Evolutionary conservation across 2,329 filamentous ascomycete species (phyloP), one percentile per base, ranked within the genome.

Genomic region (Fusarium sp.): DNA sequence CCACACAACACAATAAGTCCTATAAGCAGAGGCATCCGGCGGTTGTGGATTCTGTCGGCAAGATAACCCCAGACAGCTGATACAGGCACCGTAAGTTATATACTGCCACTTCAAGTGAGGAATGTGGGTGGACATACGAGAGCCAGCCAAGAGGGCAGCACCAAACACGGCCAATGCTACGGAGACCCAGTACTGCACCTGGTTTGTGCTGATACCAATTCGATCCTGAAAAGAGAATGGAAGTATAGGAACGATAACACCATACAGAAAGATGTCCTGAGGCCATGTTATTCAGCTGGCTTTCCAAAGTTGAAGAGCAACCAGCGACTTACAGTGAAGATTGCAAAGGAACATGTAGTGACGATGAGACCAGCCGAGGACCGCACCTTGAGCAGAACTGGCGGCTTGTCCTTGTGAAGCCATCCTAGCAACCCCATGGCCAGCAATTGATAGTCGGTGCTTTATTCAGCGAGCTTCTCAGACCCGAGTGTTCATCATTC

Each of bases 171-270:
- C 79, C 55, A 82, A 72, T 31, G 80, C 80, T 61, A 82, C 75
- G 14, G 80, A 81, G n/a, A 81, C 75, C 80, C 80, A 82, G 47
- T 80, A 78, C 62, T 82, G 80, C 45, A 81, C 78, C 76, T 72
- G 70, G 20, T 75, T 63, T 51, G 66, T 41, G 9, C 59, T 44
- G 16, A 82, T 69, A 18, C 77, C 78, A 55, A 78, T 70, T 22
- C 78, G 74, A n/a, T 66, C 64, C 18, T 73, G 51, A 15, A 82
- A 74, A 15, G 78, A 77, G 61, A 80, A 81, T 20, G 80, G 80
- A 51, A 81, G 64, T 18, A 82, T 72, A 5, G 80, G 80, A 15
- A 81, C 79, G 53, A 82, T 76, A 51, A 82, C 80, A 30, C 77
- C 78, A 47, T 81, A 82, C 13, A 81, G 63, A 47, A 82, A 82